Conservation (phyloP, 2,329 filamentous ascomycete species). For the Colletotrichum abscissum region DNA sequence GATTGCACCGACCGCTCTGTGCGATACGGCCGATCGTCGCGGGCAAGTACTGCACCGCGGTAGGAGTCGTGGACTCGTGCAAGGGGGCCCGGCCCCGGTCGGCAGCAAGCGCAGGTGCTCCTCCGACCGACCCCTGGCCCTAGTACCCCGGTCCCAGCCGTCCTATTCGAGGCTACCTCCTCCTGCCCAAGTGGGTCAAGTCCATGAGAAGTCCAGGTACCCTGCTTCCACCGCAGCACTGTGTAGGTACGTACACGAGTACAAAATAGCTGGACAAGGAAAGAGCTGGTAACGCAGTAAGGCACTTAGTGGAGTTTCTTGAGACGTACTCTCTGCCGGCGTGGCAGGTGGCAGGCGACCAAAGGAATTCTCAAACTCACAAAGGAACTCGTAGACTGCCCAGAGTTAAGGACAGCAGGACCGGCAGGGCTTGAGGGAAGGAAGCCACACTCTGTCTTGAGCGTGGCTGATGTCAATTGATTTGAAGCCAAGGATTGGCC, state of each 20-base stretch:
- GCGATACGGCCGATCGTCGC: neutral
- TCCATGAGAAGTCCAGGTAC: too few relatives aligned
- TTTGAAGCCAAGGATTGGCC: constrained; percentile 9
- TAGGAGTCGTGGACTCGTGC: neutral
- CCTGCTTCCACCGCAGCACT: too few relatives aligned
- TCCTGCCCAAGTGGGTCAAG: constrained; percentile 18
- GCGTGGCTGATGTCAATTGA: constrained; percentile 6
- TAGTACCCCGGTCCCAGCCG: neutral
- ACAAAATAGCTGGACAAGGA: neutral
- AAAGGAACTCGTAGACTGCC: neutral
- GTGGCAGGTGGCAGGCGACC: neutral
- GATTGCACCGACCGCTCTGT: constrained; percentile 7
- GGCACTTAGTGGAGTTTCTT: neutral
- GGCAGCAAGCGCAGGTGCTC: constrained; percentile 2
- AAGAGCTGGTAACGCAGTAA: neutral
- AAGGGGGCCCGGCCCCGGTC: neutral
- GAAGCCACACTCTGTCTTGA: neutral
- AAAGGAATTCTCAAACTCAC: neutral
- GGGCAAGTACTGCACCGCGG: neutral
- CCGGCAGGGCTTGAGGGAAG: neutral
- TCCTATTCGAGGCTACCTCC: constrained; percentile 22
- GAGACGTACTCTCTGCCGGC: neutral
- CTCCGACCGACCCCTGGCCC: neutral
- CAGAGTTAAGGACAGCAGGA: neutral
- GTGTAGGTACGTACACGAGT: too few relatives aligned